Conservation (phyloP, 1,284 basidiomycete species). For the Rhodotorula sp. region DNA sequence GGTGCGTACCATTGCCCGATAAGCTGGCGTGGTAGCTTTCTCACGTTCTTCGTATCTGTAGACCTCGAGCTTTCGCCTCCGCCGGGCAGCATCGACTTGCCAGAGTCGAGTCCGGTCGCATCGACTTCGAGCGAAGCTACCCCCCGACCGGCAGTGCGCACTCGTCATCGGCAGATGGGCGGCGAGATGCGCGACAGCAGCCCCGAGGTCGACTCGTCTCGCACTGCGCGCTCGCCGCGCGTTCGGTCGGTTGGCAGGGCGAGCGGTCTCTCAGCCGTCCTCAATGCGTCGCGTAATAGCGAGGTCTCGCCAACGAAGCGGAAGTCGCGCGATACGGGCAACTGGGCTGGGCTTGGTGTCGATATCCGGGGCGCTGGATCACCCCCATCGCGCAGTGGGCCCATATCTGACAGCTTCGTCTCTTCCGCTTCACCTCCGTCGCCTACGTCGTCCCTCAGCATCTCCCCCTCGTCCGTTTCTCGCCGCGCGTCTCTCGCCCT, state of each 20-base stretch:
- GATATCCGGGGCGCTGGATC: background rate
- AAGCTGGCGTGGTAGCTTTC: background rate
- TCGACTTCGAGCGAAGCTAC: conserved; percentile 4
- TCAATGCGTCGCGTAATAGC: conserved; percentile 8
- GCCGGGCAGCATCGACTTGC: conserved; percentile 9
- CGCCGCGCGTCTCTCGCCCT: conserved; percentile 36
- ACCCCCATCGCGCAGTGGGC: conserved; percentile 8
- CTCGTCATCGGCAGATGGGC: background rate
- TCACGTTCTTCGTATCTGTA: background rate
- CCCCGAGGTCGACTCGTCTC: conserved; percentile 14
- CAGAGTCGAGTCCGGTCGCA: conserved; percentile 7
- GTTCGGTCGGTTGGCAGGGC: conserved; percentile 21
- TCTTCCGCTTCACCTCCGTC: conserved; percentile 40
- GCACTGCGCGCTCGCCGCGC: conserved; percentile 14
- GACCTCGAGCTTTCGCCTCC: conserved; percentile 37
- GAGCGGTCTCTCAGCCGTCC: conserved; percentile 17
- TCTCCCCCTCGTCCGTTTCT: conserved; percentile 34
- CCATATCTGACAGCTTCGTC: conserved; percentile 44
- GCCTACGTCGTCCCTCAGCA: conserved; percentile 29
- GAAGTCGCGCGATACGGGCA: conserved; percentile 12
- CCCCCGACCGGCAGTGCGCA: conserved; percentile 8
- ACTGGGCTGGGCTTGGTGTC: conserved; percentile 3
- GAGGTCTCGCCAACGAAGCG: conserved; percentile 2
- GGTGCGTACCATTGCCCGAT: conserved; percentile 9
- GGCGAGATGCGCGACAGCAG: conserved; percentile 6